Evolutionary conservation across 1,139 yeast genomes (phyloP), one percentile per base, ranked within the genome.

Genomic region (Hemisphaericaspora xylofermentans): DNA sequence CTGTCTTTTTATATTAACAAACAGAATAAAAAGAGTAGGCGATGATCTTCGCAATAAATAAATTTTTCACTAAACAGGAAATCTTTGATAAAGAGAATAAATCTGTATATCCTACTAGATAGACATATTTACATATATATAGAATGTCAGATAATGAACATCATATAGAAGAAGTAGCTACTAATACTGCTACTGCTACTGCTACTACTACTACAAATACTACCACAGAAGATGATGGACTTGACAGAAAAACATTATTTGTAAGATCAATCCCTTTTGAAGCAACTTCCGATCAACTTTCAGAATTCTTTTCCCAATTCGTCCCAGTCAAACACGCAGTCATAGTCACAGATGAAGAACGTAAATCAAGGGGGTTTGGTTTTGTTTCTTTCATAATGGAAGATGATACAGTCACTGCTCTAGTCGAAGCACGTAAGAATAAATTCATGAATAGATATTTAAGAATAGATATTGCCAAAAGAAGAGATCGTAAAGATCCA

Each of bases 281-380:
- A 40, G 95, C 91, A 6, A 84, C 94, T 1, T 79, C 84, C 19
- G 96, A 88, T 44, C 83, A 88, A 53, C 72, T 89, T 38, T 76
- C 93, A 1, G 87, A 84, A 52, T 88, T 75, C 64, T 93, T 93
- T 58, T 85, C 98, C 1, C 88, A 88, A 49, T 84, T 89, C 63
- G 94, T 88, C 1, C 98, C 98, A 4, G 95, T 93, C 12, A 89
- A 85, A 64, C 98, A 93, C 64, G 96, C 98, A 3, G 94, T 89
- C 38, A 78, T 93, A 38, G 98, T 94, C 18, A 85, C 75, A 36
- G 96, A 93, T 59, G 70, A 74, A 12, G 80, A 84, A 36, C 78
- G 85, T 37, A 69, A 78, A 37, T 87, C 96, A 4, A 78, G 94
- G 62, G 98, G 98, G 1, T 94, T 89, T 63, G 99, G 98, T 6